Percentiles rank a stretch among this genome's conserved stretches.
Conservation (phyloP, 2,329 filamentous ascomycete species). For the Bipolaris sorokiniana region DNA sequence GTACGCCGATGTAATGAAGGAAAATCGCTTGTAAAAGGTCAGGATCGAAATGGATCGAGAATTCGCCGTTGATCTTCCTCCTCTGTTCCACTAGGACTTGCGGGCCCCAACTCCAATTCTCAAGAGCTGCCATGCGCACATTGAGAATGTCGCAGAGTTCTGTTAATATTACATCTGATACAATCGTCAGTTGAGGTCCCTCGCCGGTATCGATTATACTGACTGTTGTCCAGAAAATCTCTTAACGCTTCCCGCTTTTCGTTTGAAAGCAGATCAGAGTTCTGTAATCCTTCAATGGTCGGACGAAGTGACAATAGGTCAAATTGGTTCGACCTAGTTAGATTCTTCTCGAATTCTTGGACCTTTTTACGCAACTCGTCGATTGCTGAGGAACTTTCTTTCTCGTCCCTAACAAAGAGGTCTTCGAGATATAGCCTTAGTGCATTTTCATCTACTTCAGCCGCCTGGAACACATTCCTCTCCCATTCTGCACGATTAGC, state of each 20-base stretch:
- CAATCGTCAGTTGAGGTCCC: not conserved
- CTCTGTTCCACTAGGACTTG: conserved; percentile 38
- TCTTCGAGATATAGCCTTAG: conserved; percentile 33
- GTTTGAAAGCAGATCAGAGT: conserved; percentile 54
- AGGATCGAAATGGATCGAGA: conserved; percentile 39
- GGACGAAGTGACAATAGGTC: conserved; percentile 43
- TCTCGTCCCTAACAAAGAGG: conserved; percentile 31
- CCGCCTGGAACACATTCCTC: conserved; percentile 40
- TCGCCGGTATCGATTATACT: not conserved
- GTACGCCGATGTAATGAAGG: conserved; percentile 40
- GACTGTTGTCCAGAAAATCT: conserved; percentile 40
- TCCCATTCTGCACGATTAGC: conserved; percentile 41
- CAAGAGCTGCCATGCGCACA: conserved; percentile 37
- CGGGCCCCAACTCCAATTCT: conserved; percentile 41
- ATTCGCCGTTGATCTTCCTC: conserved; percentile 38
- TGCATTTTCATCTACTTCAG: conserved; percentile 26
- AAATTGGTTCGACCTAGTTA: conserved; percentile 41
- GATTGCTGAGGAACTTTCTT: conserved; percentile 24
- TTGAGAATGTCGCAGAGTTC: conserved; percentile 44
- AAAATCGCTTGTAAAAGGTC: conserved; percentile 44
- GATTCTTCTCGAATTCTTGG: conserved; percentile 27
- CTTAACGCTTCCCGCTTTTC: conserved; percentile 44
- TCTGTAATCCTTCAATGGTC: conserved; percentile 53
- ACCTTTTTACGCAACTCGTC: conserved; percentile 26
- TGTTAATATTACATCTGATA: conserved; percentile 32